These are phyloP conservation scores for Helichrysum umbraculigerum DNA, from an alignment of 129 eudicot species.

Conservation along the genomic window DNA sequence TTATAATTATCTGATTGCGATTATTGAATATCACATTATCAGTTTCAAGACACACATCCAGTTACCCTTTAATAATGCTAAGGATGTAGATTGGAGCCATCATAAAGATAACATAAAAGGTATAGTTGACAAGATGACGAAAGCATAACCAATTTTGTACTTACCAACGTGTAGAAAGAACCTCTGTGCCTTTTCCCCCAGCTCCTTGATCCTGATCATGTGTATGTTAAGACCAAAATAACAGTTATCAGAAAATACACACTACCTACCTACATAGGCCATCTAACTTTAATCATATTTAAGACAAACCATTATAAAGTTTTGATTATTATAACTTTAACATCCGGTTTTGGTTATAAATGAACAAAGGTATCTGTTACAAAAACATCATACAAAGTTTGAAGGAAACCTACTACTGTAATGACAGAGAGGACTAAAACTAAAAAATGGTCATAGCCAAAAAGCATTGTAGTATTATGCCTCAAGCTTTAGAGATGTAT, in stretches of 20 bases:
- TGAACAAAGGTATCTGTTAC: neutral
- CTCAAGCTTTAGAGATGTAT: no score
- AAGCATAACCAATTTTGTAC: conserved; percentile 6
- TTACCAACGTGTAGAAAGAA: conserved; percentile 56
- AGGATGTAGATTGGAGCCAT: no score
- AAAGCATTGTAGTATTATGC: no score
- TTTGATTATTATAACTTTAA: neutral
- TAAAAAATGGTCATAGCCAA: no score
- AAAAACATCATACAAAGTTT: no score
- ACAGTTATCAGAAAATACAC: neutral
- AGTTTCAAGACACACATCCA: no score
- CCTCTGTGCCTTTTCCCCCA: conserved; percentile 46
- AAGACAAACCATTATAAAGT: neutral
- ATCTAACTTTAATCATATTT: no score
- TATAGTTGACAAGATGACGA: neutral
- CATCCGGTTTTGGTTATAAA: neutral
- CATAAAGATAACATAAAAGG: neutral
- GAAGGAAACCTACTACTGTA: no score
- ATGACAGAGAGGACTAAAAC: no score
- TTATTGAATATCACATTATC: no score
- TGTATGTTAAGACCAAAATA: neutral
- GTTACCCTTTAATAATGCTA: no score
- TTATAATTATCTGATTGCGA: neutral
- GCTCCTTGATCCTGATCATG: conserved; percentile 44
- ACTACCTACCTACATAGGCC: neutral